These are phyloP conservation scores for Conidiobolus incongruus DNA, from an alignment of 371 early-diverging fungal species.

Conservation along the genomic window DNA sequence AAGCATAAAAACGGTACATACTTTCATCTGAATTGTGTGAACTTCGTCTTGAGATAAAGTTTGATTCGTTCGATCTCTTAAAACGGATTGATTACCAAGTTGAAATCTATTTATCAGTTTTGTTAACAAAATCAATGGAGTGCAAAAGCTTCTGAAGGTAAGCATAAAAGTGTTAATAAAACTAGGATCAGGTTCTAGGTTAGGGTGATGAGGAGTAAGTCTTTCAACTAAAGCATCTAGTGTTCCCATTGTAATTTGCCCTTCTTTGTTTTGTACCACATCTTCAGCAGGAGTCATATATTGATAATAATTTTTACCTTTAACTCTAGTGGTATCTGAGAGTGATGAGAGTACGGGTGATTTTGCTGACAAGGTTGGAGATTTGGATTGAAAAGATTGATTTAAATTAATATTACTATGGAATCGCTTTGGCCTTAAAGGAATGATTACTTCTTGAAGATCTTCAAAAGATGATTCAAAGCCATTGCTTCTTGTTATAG, in stretches of 20 bases:
- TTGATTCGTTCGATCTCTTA: constrained; percentile 28
- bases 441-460: too few relatives aligned
- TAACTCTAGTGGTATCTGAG: too few relatives aligned
- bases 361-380: too few relatives aligned
- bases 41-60: constrained; percentile 33
- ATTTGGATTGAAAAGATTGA: too few relatives aligned
- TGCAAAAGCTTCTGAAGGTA: constrained; percentile 64
- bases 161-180: constrained; percentile 67
- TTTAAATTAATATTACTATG: too few relatives aligned
- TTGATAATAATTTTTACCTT: too few relatives aligned
- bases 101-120: constrained; percentile 39
- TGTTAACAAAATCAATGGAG: constrained; percentile 37
- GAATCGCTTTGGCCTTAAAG: too few relatives aligned
- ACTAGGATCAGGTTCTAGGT: constrained; percentile 30
- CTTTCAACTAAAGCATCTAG: constrained; percentile 65
- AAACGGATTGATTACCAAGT: constrained; percentile 37
- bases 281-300: too few relatives aligned
- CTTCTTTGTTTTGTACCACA: constrained; percentile 22
- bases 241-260: constrained; percentile 66
- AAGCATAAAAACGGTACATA: constrained; percentile 20
- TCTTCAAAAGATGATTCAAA: too few relatives aligned
- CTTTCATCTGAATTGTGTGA: constrained; percentile 8
- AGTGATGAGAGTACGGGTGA: too few relatives aligned
- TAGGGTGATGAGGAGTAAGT: constrained; percentile 58
- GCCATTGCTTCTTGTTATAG: too few relatives aligned